phyloP scores from a whole-genome alignment of 805 yeast species.

The Cyberlindnera japonica region DNA sequence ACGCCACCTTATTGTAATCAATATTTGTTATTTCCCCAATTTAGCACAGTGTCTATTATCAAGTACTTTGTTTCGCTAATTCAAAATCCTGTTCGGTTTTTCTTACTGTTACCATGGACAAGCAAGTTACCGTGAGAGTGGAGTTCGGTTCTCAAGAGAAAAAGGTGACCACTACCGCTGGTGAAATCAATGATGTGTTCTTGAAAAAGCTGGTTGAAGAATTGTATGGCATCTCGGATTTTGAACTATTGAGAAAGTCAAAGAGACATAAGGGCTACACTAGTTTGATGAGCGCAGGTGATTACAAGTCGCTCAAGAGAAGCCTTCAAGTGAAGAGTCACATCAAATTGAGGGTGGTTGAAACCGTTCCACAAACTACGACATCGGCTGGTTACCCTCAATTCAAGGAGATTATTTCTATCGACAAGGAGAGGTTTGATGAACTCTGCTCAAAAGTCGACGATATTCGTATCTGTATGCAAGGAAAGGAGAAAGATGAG shows the following conservation, averaged over 20 bases:
- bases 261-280: constrained; percentile 15
- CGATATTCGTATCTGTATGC: constrained; percentile 7
- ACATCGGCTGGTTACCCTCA: not conserved
- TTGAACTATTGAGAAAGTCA: constrained; percentile 15
- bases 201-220: constrained; percentile 1
- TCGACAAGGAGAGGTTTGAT: constrained; percentile 5
- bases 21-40: not conserved
- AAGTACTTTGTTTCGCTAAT: too few relatives aligned
- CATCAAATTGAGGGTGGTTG: constrained; percentile 12
- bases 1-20: not conserved
- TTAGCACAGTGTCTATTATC: not conserved
- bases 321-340: constrained; percentile 17
- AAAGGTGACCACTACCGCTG: not conserved
- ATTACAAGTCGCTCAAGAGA: constrained; percentile 13
- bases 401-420: not conserved
- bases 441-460: constrained; percentile 8
- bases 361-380: not conserved
- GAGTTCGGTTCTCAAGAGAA: constrained; percentile 5
- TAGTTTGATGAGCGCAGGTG: constrained; percentile 3
- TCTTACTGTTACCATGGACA: constrained; percentile 1
- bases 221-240: constrained; percentile 6
- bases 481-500: not conserved
- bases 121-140: constrained; percentile 5
- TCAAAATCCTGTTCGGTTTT: not conserved
- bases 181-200: constrained; percentile 1